These are phyloP conservation scores for Phytophthora cryptogea DNA, from an alignment of 352 stramenopile genomes.

Conservation along the genomic window DNA sequence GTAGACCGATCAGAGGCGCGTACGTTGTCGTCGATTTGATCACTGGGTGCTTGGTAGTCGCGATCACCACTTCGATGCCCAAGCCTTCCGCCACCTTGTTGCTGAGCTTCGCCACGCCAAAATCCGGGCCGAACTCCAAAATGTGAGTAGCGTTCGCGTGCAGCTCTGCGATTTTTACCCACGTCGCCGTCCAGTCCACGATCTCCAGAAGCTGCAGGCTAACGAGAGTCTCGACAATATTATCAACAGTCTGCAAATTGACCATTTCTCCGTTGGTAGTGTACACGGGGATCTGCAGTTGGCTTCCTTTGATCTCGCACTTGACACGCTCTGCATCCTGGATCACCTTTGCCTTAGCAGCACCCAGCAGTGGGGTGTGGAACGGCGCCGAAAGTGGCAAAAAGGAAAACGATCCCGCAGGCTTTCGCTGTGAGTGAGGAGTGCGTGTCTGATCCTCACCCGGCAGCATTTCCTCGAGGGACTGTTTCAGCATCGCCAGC, in stretches of 20 bases:
- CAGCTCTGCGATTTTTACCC: constrained; percentile 35
- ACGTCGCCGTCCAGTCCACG: constrained; percentile 68
- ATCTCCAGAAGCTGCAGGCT: constrained; percentile 68
- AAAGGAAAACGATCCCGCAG: constrained; percentile 57
- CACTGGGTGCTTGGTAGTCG: constrained; percentile 45
- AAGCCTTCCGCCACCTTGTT: constrained; percentile 48
- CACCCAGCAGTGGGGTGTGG: constrained; percentile 61
- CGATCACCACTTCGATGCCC: constrained; percentile 58
- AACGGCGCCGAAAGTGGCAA: constrained; percentile 75
- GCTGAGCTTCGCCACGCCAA: constrained; percentile 61
- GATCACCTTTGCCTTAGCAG: constrained; percentile 51
- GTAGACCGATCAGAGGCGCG: constrained; percentile 42
- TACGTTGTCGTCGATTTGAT: constrained; percentile 26
- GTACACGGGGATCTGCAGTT: constrained; percentile 74
- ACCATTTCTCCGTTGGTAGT: constrained; percentile 47
- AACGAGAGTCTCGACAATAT: constrained; percentile 53
- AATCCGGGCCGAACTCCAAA: constrained; percentile 75
- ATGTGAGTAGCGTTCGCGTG: constrained; percentile 63
- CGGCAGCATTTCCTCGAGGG: constrained; percentile 48
- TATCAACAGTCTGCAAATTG: constrained; percentile 61
- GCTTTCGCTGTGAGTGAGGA: constrained; percentile 84
- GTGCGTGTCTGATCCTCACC: constrained; percentile 75
- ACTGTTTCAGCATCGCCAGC: constrained; percentile 55
- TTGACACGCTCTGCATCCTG: constrained; percentile 54
- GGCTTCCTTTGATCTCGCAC: constrained; percentile 42